These are phyloP conservation scores for Eucalyptus regnans DNA, from an alignment of 345 rosid genomes.

Conservation along the genomic window DNA sequence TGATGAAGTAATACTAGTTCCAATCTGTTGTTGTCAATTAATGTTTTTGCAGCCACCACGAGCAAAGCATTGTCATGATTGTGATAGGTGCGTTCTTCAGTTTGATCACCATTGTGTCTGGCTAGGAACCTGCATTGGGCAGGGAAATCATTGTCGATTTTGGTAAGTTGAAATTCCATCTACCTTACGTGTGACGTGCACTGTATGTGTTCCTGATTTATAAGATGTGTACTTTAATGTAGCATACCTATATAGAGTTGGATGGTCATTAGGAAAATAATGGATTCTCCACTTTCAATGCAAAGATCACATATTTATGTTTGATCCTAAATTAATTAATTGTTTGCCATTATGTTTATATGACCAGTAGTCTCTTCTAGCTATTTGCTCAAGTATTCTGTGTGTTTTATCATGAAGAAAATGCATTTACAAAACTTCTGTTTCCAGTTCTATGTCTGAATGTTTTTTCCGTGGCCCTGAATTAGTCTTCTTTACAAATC, in stretches of 20 bases:
- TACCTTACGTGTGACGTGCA: background rate
- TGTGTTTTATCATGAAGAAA: background rate
- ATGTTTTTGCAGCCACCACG: constrained; percentile 52
- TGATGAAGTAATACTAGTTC: background rate
- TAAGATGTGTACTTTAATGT: background rate
- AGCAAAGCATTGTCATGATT: constrained; percentile 96
- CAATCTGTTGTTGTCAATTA: background rate
- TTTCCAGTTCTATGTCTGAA: background rate
- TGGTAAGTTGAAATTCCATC: constrained; percentile 43
- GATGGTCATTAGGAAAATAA: background rate
- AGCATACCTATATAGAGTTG: background rate
- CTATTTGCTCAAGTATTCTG: background rate
- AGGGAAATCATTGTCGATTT: constrained; percentile 85
- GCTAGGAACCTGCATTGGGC: constrained; percentile 96
- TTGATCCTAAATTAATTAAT: background rate
- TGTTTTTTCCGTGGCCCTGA: background rate
- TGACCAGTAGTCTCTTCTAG: background rate
- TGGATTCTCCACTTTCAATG: background rate
- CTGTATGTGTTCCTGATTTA: background rate
- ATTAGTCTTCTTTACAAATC: background rate
- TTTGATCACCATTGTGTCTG: constrained; percentile 99
- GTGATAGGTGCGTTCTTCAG: constrained; percentile 94
- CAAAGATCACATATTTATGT: background rate
- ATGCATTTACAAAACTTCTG: background rate
- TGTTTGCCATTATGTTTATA: background rate